A percentile compares a stretch with the other conserved stretches of the same genome.
Conservation (phyloP, 306 rosid species). For the Gleditsia sinensis region DNA sequence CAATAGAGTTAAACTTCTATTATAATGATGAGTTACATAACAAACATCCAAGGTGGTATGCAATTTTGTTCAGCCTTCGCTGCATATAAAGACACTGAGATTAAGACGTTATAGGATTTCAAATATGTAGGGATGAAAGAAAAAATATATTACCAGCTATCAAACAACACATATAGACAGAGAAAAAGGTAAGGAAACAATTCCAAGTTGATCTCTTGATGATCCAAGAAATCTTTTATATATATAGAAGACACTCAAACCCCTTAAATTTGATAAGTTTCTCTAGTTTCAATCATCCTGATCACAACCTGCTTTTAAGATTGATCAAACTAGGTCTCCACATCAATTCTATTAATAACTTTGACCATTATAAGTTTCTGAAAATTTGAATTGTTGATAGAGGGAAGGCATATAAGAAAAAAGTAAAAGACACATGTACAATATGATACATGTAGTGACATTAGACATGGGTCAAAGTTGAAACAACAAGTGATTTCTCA, state of each 20-base stretch:
- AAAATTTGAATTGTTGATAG: neutral
- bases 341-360: conserved; percentile 5
- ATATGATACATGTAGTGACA: neutral
- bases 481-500: neutral
- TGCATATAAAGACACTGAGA: neutral
- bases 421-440: neutral
- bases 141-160: neutral
- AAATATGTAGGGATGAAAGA: neutral
- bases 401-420: neutral
- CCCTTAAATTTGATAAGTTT: conserved; percentile 14
- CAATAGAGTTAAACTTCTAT: neutral
- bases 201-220: neutral
- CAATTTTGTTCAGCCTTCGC: neutral
- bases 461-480: neutral
- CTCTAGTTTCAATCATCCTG: conserved; percentile 3
- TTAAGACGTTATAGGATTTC: neutral
- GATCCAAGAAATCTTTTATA: neutral
- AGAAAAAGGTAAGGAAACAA: neutral
- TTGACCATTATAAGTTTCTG: neutral
- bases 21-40: neutral
- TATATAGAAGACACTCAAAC: neutral
- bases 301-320: neutral
- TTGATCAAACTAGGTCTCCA: conserved; percentile 1
- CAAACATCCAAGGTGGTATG: neutral
- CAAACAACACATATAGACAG: neutral